These are phyloP conservation scores for Trebouxia gelatinosa DNA, from an alignment of 163 green algal species.

Conservation along the genomic window DNA sequence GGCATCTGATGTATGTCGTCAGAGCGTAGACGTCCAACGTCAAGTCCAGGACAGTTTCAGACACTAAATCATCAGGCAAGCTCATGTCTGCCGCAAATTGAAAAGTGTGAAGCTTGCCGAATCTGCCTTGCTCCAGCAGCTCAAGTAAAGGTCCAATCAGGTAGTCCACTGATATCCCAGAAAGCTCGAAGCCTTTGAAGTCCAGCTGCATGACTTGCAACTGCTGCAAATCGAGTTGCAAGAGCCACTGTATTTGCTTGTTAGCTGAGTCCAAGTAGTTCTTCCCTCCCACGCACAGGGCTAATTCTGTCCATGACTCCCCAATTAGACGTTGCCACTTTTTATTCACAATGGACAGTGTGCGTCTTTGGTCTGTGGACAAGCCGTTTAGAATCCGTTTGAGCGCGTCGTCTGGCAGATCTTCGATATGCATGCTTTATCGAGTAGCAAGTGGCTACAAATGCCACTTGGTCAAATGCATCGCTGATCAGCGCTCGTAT, in stretches of 20 bases:
- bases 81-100: slow-evolving; percentile 16
- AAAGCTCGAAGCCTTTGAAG: slow-evolving; percentile 2
- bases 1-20: slow-evolving; percentile 1
- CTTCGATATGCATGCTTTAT: slow-evolving; percentile 13
- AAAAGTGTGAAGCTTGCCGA: background rate
- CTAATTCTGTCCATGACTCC: slow-evolving; percentile 10
- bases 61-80: background rate
- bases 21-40: slow-evolving; percentile 2
- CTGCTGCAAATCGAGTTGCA: background rate
- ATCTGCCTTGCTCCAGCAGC: background rate
- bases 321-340: slow-evolving; percentile 12
- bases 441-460: too few relatives aligned
- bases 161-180: slow-evolving; percentile 9
- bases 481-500: too few relatives aligned
- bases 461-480: too few relatives aligned
- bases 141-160: slow-evolving; percentile 6
- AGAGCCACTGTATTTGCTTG: slow-evolving; percentile 13
- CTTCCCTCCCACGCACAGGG: background rate
- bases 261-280: slow-evolving; percentile 22
- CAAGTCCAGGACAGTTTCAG: background rate
- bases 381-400: background rate
- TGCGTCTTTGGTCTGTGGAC: background rate
- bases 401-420: slow-evolving; percentile 9
- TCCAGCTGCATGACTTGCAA: background rate
- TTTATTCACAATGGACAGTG: background rate